Base-by-base conservation (phyloP, 2,329 filamentous ascomycete genomes). In the Ophiostoma sp. region DNA sequence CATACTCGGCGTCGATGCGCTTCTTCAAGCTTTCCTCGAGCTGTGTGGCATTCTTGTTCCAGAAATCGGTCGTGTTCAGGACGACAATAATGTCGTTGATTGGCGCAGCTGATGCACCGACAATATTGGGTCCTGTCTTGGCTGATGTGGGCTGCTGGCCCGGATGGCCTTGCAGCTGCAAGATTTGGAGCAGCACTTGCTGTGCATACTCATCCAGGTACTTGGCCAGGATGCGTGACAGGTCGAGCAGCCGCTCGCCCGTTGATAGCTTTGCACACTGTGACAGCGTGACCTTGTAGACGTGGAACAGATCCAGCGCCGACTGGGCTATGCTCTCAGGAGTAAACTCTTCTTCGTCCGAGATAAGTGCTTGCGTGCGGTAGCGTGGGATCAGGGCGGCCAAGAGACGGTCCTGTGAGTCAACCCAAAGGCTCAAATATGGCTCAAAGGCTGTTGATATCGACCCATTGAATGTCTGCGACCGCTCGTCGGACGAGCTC, bases 371-470 rank as follows among this genome's bases (percentile, higher is more conserved):
- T 75, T 97, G 93, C 72, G 85, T 87, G 74, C 91, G 92, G 79
- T 98, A 98, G 77, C 89, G 93, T 0, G 93, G 93, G 73, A 99
- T 92, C 80, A 98, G 88, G 8, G 84, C 80, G 6, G 93, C 90
- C 71, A 98, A 83, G 76, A 96, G 90, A 79, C 89, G 94, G 79
- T 97, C 94, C 79, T 98, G 95, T 11, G 93, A 94, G 72, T 98
- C 94, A 1, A 99, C 93, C 95, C 95, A 99, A 4, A 99, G 82
- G 77, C 93, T 97, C 74, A 99, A 85, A 78, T 98, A 99, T 0
- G 95, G 95, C 80, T 98, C 95, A 76, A 99, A 99, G 0, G 95
- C 95, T 73, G 96, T 93, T 0, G 95, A 98, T 72, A 99, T 97
- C 4, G 92, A 90, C 70, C 96, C 93, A 70, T 92, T 90, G 78